These are phyloP conservation scores for Takashimella tepidaria DNA, from an alignment of 1,284 basidiomycete genomes.

Conservation along the genomic window DNA sequence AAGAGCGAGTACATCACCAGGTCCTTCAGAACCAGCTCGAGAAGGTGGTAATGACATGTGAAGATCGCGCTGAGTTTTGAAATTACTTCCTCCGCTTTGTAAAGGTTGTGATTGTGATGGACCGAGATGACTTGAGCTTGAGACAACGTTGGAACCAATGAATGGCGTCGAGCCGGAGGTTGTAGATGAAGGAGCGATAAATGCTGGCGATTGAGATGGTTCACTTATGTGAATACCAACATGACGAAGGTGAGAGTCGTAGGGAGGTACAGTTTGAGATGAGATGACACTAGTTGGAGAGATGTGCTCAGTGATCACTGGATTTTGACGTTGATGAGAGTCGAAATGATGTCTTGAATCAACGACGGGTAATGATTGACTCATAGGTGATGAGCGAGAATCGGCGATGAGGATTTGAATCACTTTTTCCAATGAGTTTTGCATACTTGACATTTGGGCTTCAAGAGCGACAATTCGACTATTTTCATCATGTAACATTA, in stretches of 20 bases:
- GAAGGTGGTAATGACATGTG: background rate
- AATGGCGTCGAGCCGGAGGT: conserved; percentile 1
- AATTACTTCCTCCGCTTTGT: background rate
- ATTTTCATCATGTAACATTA: background rate
- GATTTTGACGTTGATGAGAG: background rate
- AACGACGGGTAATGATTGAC: background rate
- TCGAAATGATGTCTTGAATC: background rate
- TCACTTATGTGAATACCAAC: background rate
- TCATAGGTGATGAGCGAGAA: background rate
- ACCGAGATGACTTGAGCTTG: background rate
- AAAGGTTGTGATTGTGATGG: background rate
- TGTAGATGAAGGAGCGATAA: conserved; percentile 1
- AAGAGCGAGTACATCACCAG: conserved; percentile 13
- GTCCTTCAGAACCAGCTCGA: background rate
- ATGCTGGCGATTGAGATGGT: background rate
- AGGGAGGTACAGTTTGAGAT: background rate
- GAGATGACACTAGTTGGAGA: background rate
- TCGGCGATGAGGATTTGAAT: conserved; percentile 47
- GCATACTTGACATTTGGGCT: conserved; percentile 66
- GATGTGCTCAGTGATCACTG: background rate
- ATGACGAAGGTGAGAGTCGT: background rate
- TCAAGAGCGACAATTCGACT: conserved; percentile 80
- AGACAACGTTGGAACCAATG: background rate
- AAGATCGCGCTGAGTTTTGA: background rate
- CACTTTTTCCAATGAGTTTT: conserved; percentile 67